Percentiles rank a stretch among this genome's conserved stretches.
These are phyloP conservation scores for Neurospora crassa DNA, from an alignment of 2,329 filamentous ascomycete genomes.

Conservation along the genomic window DNA sequence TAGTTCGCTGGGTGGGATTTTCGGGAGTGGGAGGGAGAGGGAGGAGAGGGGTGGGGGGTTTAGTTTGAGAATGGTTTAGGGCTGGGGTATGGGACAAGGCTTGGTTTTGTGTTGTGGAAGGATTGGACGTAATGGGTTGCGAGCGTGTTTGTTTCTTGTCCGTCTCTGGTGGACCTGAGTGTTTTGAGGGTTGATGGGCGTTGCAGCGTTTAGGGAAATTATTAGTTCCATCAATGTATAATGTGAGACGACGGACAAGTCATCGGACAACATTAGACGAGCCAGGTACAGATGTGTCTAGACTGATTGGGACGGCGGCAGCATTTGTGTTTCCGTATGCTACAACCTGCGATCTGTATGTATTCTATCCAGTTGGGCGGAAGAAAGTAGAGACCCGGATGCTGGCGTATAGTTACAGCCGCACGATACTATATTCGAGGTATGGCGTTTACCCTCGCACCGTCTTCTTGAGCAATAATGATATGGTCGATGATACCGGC, in stretches of 20 bases:
- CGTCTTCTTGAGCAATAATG: not conserved
- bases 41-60: slow-evolving; percentile 59
- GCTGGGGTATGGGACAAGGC: not conserved
- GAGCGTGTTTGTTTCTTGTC: not conserved
- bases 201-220: not conserved
- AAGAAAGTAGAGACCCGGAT: not conserved
- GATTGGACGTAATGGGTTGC: not conserved
- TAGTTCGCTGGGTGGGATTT: slow-evolving; percentile 50
- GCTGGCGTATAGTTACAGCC: not conserved
- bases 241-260: not conserved
- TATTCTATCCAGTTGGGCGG: not conserved
- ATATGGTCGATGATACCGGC: not conserved
- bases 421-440: not conserved
- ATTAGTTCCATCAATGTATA: not conserved
- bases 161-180: not conserved
- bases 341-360: not conserved
- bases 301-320: not conserved
- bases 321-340: not conserved
- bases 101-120: not conserved
- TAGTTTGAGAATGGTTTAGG: slow-evolving; percentile 50
- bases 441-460: not conserved
- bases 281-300: not conserved
- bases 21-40: slow-evolving; percentile 44
- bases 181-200: not conserved
- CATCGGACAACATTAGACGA: not conserved